Conservation (phyloP, 257 asterid genomes). For the Nyctanthes arbortristis region DNA sequence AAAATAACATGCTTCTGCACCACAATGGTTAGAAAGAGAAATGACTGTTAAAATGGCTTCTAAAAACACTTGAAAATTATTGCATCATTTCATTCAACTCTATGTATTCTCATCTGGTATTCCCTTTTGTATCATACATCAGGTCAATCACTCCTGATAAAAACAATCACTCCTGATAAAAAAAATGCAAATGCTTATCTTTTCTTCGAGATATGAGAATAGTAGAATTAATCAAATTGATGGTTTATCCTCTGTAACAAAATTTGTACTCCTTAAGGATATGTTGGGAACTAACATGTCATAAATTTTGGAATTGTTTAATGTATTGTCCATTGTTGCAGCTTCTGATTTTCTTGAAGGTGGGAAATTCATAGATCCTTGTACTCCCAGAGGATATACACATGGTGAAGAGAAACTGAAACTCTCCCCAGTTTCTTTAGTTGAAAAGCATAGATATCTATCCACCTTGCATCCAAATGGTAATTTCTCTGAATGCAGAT, state of each 20-base stretch:
- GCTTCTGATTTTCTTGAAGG: slow-evolving; percentile 49
- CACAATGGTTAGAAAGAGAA: no score
- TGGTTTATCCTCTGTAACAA: not conserved
- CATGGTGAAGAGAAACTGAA: slow-evolving; percentile 42
- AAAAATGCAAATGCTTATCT: not conserved
- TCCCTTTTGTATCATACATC: not conserved
- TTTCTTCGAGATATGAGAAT: not conserved
- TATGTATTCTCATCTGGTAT: not conserved
- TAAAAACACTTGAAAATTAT: not conserved
- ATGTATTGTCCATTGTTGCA: slow-evolving; percentile 38
- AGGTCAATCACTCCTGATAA: not conserved
- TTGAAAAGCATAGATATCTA: slow-evolving; percentile 45
- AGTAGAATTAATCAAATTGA: not conserved
- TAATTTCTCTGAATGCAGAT: slow-evolving; percentile 89
- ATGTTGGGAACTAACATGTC: not conserved
- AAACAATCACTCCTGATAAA: no score
- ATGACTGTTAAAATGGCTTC: no score
- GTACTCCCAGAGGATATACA: slow-evolving; percentile 85
- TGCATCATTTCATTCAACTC: slow-evolving; percentile 7
- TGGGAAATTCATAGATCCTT: slow-evolving; percentile 69
- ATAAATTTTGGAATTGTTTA: slow-evolving; percentile 2
- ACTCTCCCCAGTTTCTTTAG: slow-evolving; percentile 44
- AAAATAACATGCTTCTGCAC: no score
- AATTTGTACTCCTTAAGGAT: not conserved
- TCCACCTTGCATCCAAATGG: slow-evolving; percentile 72